Percentiles rank a stretch among this genome's conserved stretches.
These are phyloP conservation scores for Blumeria graminis DNA, from an alignment of 2,329 filamentous ascomycete genomes.

Conservation along the genomic window DNA sequence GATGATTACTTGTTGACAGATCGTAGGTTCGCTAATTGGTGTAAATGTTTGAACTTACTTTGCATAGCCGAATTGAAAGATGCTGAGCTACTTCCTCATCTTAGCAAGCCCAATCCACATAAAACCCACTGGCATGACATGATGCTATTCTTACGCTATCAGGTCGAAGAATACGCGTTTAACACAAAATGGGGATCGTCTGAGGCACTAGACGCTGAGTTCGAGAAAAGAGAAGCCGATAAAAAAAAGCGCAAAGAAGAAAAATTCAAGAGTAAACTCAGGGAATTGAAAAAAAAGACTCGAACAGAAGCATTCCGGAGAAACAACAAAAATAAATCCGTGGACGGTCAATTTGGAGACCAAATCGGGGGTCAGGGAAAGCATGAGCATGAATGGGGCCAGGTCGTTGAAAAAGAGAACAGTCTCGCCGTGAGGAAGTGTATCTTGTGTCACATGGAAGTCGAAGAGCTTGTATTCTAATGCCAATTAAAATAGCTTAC, in stretches of 20 bases:
- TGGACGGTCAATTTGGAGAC: slow-evolving; percentile 45
- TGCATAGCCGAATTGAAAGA: slow-evolving; percentile 64
- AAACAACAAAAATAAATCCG: slow-evolving; percentile 29
- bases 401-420: slow-evolving; percentile 40
- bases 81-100: slow-evolving; percentile 59
- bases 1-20: slow-evolving; percentile 93
- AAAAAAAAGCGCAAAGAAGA: slow-evolving; percentile 72
- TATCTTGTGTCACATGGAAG: slow-evolving; percentile 51
- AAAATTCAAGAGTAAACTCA: slow-evolving; percentile 74
- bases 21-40: slow-evolving; percentile 26
- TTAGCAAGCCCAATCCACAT: slow-evolving; percentile 80
- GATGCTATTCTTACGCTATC: slow-evolving; percentile 86
- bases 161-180: slow-evolving; percentile 87
- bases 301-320: slow-evolving; percentile 72
- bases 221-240: slow-evolving; percentile 50
- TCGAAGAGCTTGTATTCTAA: slow-evolving; percentile 35
- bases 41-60: neutral
- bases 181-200: slow-evolving; percentile 72
- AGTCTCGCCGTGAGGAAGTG: slow-evolving; percentile 68
- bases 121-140: slow-evolving; percentile 95
- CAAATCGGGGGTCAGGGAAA: slow-evolving; percentile 35
- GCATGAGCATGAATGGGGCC: slow-evolving; percentile 77
- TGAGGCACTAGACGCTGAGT: slow-evolving; percentile 71
- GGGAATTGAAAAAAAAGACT: slow-evolving; percentile 81
- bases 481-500: neutral